Conservation (phyloP, 2,329 filamentous ascomycete species). For the Bipolaris cookei region DNA sequence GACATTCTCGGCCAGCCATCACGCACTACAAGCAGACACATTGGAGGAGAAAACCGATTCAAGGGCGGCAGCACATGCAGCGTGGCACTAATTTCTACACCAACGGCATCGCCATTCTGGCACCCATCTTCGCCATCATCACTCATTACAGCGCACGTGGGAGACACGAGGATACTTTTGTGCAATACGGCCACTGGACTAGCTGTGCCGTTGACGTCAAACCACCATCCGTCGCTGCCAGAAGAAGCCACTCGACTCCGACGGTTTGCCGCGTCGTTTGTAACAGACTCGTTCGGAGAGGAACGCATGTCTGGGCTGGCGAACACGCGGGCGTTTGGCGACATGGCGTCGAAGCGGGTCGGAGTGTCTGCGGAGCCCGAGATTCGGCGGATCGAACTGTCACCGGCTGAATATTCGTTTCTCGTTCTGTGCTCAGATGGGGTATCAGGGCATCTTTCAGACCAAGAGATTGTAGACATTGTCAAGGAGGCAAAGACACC, state of each 20-base stretch:
- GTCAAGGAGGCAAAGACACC: conserved; percentile 93
- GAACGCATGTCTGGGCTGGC: conserved; percentile 92
- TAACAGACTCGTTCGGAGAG: conserved; percentile 96
- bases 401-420: conserved; percentile 86
- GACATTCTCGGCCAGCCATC: conserved; percentile 76
- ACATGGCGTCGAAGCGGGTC: conserved; percentile 88
- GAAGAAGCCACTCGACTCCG: conserved; percentile 82
- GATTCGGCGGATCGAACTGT: conserved; percentile 77
- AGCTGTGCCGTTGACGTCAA: conserved; percentile 81
- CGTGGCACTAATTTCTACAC: conserved; percentile 87
- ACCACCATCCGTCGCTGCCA: conserved; percentile 91
- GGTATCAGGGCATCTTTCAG: conserved; percentile 80
- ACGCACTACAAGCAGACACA: conserved; percentile 56
- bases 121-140: conserved; percentile 86
- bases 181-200: conserved; percentile 84
- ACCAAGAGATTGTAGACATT: conserved; percentile 96
- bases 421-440: conserved; percentile 88
- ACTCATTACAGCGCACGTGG: conserved; percentile 85
- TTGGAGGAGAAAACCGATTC: conserved; percentile 80
- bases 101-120: conserved; percentile 92
- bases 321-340: conserved; percentile 92
- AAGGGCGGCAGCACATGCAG: conserved; percentile 94
- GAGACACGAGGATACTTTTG: conserved; percentile 88
- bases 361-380: conserved; percentile 95
- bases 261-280: conserved; percentile 83